Evolutionary conservation across 1,284 basidiomycete species (phyloP).

Genomic region (Naganishia liquefaciens): DNA sequence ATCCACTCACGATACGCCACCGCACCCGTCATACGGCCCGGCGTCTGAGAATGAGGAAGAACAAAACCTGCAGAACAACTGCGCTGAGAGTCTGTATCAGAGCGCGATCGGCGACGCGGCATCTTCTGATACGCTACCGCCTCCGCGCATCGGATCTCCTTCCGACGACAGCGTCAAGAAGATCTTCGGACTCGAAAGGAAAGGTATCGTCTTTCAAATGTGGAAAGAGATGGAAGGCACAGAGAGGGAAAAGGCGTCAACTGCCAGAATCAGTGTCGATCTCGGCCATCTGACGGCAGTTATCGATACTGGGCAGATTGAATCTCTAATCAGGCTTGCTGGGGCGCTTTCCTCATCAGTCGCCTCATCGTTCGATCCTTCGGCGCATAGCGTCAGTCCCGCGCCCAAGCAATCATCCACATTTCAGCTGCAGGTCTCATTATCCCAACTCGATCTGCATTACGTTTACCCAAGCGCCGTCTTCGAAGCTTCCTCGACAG

Average conservation of each 20-base stretch:
- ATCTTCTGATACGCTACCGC: background rate
- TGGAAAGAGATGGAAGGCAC: constrained; percentile 2
- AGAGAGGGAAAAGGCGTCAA: background rate
- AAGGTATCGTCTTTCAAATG: constrained; percentile 16
- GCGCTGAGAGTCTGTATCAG: constrained; percentile 44
- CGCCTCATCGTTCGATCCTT: background rate
- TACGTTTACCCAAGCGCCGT: background rate
- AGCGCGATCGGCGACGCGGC: constrained; percentile 38
- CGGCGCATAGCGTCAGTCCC: too few species aligned
- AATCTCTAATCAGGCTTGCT: background rate
- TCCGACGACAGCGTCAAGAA: background rate
- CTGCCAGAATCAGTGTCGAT: constrained; percentile 1
- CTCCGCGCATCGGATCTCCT: background rate
- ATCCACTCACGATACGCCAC: constrained; percentile 17
- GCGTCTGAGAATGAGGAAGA: background rate
- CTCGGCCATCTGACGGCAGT: constrained; percentile 1
- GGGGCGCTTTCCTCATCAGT: background rate
- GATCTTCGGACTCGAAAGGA: constrained; percentile 33
- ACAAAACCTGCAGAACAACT: constrained; percentile 21
- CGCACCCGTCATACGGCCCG: background rate
- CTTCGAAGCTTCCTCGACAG: background rate
- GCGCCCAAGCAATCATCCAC: background rate
- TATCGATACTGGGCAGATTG: background rate
- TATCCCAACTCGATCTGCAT: background rate
- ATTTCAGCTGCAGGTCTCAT: background rate